Evolutionary conservation across 345 rosid species (phyloP).

Genomic region (Eucalyptus decipiens): DNA sequence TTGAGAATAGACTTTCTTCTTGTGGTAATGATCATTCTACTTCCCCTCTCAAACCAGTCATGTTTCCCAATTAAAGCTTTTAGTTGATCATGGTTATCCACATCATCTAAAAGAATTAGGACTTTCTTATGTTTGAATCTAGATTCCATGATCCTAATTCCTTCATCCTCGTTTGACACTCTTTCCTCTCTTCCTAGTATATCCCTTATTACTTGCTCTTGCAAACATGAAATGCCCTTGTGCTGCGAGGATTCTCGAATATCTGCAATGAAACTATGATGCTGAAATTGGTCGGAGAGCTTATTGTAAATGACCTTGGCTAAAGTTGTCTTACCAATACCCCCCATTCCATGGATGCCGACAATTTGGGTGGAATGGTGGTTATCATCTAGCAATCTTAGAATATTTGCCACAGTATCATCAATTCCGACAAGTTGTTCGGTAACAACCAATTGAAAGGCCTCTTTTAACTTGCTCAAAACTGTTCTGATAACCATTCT

Average conservation of each 20-base stretch:
- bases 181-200: fast-evolving
- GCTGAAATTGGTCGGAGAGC: background rate
- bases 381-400: background rate
- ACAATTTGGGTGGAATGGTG: background rate
- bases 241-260: background rate
- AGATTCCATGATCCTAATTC: background rate
- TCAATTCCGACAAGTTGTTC: background rate
- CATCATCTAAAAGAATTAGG: background rate
- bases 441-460: background rate
- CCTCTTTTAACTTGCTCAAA: background rate
- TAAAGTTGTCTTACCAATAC: background rate
- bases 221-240: background rate
- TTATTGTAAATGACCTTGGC: background rate
- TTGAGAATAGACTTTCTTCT: background rate
- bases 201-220: background rate
- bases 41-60: background rate
- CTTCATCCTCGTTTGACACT: fast-evolving
- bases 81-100: background rate
- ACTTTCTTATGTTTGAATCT: background rate
- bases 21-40: background rate
- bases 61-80: background rate
- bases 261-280: background rate
- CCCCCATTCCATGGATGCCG: background rate
- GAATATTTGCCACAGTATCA: fast-evolving
- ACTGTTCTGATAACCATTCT: fast-evolving